These are phyloP conservation scores for Fraxinus sp. DNA, from an alignment of 305 asterid genomes.

Conservation along the genomic window DNA sequence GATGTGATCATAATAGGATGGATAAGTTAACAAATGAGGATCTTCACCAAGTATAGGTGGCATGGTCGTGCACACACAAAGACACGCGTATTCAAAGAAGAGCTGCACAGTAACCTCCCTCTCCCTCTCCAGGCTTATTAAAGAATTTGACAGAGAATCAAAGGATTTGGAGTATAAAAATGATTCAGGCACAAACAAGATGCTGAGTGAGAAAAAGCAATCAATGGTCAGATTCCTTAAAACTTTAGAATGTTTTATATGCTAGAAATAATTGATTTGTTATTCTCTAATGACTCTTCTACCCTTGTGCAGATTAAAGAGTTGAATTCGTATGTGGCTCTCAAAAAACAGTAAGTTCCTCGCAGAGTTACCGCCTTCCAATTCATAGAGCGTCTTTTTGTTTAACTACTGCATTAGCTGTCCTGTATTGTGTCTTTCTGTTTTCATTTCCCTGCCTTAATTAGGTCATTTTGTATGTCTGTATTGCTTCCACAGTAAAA, in stretches of 20 bases:
- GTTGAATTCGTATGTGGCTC: constrained; percentile 86
- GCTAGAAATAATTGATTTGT: neutral
- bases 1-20: neutral
- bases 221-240: constrained; percentile 59
- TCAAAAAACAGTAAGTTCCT: constrained; percentile 82
- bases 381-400: constrained; percentile 11
- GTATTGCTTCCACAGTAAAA: neutral
- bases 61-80: neutral
- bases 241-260: neutral
- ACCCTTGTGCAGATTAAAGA: constrained; percentile 77
- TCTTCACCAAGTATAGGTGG: neutral
- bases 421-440: constrained; percentile 7
- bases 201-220: constrained; percentile 83
- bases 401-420: constrained; percentile 7
- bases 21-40: neutral
- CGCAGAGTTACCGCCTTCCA: neutral
- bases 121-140: constrained; percentile 64
- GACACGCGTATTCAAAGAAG: neutral
- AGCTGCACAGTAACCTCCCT: neutral
- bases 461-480: neutral
- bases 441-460: constrained; percentile 10
- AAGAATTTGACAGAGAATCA: constrained; percentile 82
- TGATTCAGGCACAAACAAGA: constrained; percentile 66
- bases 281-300: constrained; percentile 29
- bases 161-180: constrained; percentile 71